Conservation (phyloP, 257 asterid genomes). For the Cinchona pubescens region DNA sequence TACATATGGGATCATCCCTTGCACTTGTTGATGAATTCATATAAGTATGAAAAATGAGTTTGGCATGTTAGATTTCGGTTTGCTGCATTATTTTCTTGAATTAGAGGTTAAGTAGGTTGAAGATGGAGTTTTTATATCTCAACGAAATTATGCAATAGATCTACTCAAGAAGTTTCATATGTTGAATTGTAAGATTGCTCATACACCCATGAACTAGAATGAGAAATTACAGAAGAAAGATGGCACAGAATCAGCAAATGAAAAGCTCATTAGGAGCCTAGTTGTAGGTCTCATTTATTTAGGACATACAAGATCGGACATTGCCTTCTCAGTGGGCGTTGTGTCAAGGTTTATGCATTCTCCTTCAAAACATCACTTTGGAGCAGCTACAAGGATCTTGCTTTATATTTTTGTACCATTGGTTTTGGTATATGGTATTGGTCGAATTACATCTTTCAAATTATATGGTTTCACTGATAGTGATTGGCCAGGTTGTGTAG, state of each 20-base stretch:
- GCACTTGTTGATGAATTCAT: neutral
- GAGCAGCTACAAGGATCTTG: no score
- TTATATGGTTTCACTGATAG: neutral
- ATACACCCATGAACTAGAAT: no score
- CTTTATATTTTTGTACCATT: neutral
- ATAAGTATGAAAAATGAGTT: slow-evolving; percentile 1
- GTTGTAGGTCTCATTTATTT: neutral
- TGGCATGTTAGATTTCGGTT: neutral
- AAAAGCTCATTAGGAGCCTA: neutral
- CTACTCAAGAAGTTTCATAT: no score
- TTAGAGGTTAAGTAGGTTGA: no score
- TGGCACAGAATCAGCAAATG: no score
- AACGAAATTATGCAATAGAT: neutral
- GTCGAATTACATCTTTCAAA: no score
- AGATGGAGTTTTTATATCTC: neutral
- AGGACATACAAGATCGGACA: neutral
- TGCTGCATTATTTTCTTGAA: neutral
- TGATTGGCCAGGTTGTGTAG: neutral
- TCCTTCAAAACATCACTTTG: no score
- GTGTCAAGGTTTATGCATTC: no score
- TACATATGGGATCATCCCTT: neutral
- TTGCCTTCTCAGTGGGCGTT: no score
- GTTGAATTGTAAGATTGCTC: no score
- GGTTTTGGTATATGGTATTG: neutral
- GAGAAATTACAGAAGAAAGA: no score